Conservation (phyloP, 1,139 yeast genomes). For the Kodamaea suecica region DNA sequence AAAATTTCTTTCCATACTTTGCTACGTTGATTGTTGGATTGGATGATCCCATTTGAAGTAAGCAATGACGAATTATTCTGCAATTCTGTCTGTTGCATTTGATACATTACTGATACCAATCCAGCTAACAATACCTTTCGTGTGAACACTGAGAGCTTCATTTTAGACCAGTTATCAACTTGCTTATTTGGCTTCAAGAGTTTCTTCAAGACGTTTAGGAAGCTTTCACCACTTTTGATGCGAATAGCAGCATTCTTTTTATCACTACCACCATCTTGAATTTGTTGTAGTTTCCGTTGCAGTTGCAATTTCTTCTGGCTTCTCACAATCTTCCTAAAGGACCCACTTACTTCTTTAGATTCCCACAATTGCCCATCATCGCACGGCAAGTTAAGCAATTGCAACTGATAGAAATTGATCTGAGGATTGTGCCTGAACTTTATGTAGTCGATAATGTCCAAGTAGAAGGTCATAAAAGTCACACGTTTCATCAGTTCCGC, state of each 20-base stretch:
- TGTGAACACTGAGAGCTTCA: slow-evolving; percentile 43
- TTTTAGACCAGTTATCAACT: slow-evolving; percentile 12
- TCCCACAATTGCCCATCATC: slow-evolving; percentile 75
- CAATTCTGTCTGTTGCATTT: slow-evolving; percentile 70
- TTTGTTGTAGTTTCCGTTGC: slow-evolving; percentile 4
- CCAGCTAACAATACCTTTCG: slow-evolving; percentile 69
- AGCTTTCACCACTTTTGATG: slow-evolving; percentile 29
- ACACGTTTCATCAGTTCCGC: slow-evolving; percentile 75
- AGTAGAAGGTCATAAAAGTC: slow-evolving; percentile 74
- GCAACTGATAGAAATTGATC: slow-evolving; percentile 69
- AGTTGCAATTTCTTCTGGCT: slow-evolving; percentile 34
- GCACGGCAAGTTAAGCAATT: slow-evolving; percentile 68
- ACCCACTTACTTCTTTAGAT: slow-evolving; percentile 36
- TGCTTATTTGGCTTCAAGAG: slow-evolving; percentile 24
- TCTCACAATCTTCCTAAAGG: slow-evolving; percentile 39
- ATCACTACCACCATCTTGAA: slow-evolving; percentile 5
- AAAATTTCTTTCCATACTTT: slow-evolving; percentile 21
- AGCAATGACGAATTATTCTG: slow-evolving; percentile 50
- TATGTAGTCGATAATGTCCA: slow-evolving; percentile 77
- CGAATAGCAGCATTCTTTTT: slow-evolving; percentile 12
- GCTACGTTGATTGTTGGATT: slow-evolving; percentile 13
- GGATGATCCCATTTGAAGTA: slow-evolving; percentile 22
- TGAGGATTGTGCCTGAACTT: slow-evolving; percentile 74
- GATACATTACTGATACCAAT: slow-evolving; percentile 62
- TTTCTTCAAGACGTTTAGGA: slow-evolving; percentile 34